phyloP scores from a whole-genome alignment of 306 rosid genomes.

The Citrullus colocynthis region DNA sequence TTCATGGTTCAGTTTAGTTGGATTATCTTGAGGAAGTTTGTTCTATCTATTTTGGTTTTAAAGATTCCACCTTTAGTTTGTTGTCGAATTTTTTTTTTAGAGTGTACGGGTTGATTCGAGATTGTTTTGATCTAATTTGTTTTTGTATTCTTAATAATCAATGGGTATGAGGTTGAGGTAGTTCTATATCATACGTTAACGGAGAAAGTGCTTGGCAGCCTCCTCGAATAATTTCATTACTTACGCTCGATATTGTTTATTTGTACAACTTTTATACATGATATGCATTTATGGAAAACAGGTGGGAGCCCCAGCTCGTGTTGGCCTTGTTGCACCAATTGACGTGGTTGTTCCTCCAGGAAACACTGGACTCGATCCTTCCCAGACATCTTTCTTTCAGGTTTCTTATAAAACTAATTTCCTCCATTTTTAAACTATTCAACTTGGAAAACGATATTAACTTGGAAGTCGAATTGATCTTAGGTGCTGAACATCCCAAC shows the following conservation, averaged over 20 bases:
- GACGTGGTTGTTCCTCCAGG: slow-evolving; percentile 91
- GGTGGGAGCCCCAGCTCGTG: slow-evolving; percentile 99
- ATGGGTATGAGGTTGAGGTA: too few relatives aligned
- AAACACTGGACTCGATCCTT: slow-evolving; percentile 90
- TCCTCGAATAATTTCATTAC: background rate
- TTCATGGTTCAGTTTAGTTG: background rate
- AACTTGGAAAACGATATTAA: background rate
- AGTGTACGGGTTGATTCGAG: background rate
- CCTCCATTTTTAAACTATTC: background rate
- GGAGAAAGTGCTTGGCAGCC: too few relatives aligned
- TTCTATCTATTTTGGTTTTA: background rate
- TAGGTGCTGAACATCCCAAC: slow-evolving; percentile 86
- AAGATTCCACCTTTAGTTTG: background rate
- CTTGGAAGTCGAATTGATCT: background rate
- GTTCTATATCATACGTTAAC: too few relatives aligned
- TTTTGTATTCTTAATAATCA: too few relatives aligned
- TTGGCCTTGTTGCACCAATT: slow-evolving; percentile 85
- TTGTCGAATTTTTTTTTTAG: background rate
- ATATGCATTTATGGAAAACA: background rate
- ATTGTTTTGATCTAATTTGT: background rate
- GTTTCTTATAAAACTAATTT: slow-evolving; percentile 11
- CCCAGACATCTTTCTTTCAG: slow-evolving; percentile 93
- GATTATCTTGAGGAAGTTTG: background rate
- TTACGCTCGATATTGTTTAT: background rate
- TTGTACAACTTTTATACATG: background rate